A percentile compares a stretch with the other conserved stretches of the same genome.
Evolutionary conservation across 2,329 filamentous ascomycete species (phyloP).

Genomic region (Dactylellina drechsleri): DNA sequence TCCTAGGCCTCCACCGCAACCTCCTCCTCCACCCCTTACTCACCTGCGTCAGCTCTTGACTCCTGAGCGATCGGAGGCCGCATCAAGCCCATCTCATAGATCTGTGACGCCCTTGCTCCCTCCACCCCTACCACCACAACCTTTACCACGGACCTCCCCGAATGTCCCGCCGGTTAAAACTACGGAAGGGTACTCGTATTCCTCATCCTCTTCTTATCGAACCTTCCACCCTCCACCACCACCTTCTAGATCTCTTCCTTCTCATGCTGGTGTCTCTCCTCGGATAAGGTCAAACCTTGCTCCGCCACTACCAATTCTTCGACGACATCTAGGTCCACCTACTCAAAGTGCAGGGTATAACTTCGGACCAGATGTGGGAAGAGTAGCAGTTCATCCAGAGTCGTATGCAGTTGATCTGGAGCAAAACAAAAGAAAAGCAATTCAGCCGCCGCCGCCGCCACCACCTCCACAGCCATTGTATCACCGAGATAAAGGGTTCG

Average conservation of each 20-base stretch:
- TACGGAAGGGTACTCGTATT: conserved; percentile 52
- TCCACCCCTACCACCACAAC: conserved; percentile 35
- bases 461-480: conserved; percentile 44
- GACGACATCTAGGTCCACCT: conserved; percentile 41
- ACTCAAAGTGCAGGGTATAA: conserved; percentile 42
- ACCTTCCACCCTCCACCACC: conserved; percentile 49
- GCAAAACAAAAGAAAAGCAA: conserved; percentile 44
- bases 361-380: conserved; percentile 50
- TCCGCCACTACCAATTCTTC: conserved; percentile 49
- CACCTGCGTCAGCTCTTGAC: conserved; percentile 49
- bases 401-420: conserved; percentile 50
- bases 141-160: conserved; percentile 44
- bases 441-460: conserved; percentile 7
- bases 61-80: conserved; percentile 52
- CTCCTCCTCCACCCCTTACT: conserved; percentile 54
- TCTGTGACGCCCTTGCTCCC: conserved; percentile 52
- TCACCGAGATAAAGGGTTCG: conserved; percentile 27
- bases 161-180: conserved; percentile 54
- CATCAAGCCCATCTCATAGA: conserved; percentile 52
- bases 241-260: conserved; percentile 39
- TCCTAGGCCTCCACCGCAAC: conserved; percentile 55
- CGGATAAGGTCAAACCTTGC: conserved; percentile 44
- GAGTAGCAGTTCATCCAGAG: conserved; percentile 46
- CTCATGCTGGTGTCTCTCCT: conserved; percentile 38
- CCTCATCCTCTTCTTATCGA: conserved; percentile 51